Percentiles rank a stretch among this genome's conserved stretches.
Conservation (phyloP, 352 stramenopile genomes). For the Phytopythium oedochilum region DNA sequence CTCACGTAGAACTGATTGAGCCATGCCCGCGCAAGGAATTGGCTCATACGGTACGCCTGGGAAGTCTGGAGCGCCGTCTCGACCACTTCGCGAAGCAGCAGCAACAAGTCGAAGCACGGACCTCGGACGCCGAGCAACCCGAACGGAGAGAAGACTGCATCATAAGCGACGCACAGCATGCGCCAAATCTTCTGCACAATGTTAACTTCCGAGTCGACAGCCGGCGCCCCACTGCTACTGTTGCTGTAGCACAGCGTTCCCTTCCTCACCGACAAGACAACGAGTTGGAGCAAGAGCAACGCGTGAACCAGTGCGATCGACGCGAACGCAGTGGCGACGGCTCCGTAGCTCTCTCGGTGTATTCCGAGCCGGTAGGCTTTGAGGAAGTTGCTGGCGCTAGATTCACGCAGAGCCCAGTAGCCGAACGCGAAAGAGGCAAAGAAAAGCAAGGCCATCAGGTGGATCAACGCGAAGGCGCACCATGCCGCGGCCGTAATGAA, state of each 20-base stretch:
- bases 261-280: neutral
- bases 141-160: neutral
- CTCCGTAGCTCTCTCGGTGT: neutral
- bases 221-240: no score
- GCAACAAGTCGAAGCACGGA: conserved; percentile 13
- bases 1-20: conserved; percentile 28
- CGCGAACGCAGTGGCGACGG: neutral
- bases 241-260: no score
- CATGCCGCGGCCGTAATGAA: neutral
- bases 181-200: neutral
- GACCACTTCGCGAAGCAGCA: conserved; percentile 15
- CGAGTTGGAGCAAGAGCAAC: neutral
- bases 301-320: neutral
- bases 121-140: conserved; percentile 14
- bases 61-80: conserved; percentile 22
- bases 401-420: neutral
- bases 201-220: no score
- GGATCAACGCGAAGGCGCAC: neutral
- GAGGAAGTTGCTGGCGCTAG: neutral
- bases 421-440: neutral
- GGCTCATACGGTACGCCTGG: conserved; percentile 24
- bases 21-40: conserved; percentile 11
- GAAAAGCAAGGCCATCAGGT: neutral
- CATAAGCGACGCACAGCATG: neutral
- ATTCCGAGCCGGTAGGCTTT: neutral